These are phyloP conservation scores for Scheffersomyces quercinus DNA, from an alignment of 1,139 yeast species.

Conservation along the genomic window DNA sequence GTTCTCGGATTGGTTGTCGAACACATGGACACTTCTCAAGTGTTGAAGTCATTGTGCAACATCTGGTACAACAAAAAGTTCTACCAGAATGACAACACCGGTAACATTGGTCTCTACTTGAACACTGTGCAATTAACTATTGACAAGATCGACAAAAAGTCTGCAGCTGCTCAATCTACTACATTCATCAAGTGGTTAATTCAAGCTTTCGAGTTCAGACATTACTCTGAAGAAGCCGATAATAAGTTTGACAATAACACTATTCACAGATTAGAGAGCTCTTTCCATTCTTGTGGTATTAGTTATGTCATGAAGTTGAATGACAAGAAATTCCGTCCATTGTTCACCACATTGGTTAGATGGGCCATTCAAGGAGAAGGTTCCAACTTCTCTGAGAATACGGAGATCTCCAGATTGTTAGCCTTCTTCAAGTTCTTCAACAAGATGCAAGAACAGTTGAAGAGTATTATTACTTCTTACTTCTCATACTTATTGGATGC, in stretches of 20 bases:
- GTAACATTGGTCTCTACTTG: conserved; percentile 70
- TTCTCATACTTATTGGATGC: conserved; percentile 83
- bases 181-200: conserved; percentile 70
- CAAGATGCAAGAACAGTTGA: conserved; percentile 78
- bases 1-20: conserved; percentile 66
- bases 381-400: conserved; percentile 41
- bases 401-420: conserved; percentile 55
- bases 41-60: conserved; percentile 60
- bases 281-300: conserved; percentile 73
- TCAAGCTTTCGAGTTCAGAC: conserved; percentile 68
- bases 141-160: conserved; percentile 68
- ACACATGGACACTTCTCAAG: conserved; percentile 65
- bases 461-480: conserved; percentile 85
- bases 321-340: conserved; percentile 90
- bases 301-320: conserved; percentile 84
- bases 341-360: conserved; percentile 82
- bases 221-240: conserved; percentile 37
- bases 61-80: conserved; percentile 53
- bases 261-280: conserved; percentile 75
- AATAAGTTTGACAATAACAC: conserved; percentile 66
- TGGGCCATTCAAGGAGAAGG: conserved; percentile 93
- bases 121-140: conserved; percentile 65
- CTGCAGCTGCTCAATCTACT: conserved; percentile 71
- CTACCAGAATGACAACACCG: conserved; percentile 41
- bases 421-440: conserved; percentile 88